Percentiles rank a stretch among this genome's conserved stretches.
Evolutionary conservation across 2,329 filamentous ascomycete species (phyloP).

Genomic region (Hypoxylon sp.): DNA sequence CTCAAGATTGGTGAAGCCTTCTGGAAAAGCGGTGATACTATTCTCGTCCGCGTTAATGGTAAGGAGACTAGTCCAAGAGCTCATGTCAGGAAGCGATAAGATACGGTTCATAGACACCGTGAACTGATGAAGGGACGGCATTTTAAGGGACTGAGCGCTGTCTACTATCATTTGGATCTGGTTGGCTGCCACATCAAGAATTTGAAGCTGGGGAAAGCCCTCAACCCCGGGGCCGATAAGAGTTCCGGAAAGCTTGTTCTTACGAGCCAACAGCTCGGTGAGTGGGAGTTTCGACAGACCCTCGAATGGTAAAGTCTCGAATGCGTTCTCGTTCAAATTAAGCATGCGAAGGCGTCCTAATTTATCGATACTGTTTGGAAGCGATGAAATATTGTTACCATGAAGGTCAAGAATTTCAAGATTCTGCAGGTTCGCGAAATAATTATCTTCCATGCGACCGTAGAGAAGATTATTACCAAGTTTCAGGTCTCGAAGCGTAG

Average conservation of each 20-base stretch:
- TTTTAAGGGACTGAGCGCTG: slow-evolving; percentile 63
- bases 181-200: slow-evolving; percentile 84
- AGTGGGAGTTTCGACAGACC: slow-evolving; percentile 77
- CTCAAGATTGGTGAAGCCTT: slow-evolving; percentile 77
- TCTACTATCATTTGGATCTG: slow-evolving; percentile 56
- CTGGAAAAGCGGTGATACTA: slow-evolving; percentile 80
- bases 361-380: slow-evolving; percentile 78
- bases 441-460: slow-evolving; percentile 74
- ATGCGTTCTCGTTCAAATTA: slow-evolving; percentile 84
- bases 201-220: slow-evolving; percentile 76
- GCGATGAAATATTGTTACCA: slow-evolving; percentile 79
- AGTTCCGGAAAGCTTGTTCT: slow-evolving; percentile 82
- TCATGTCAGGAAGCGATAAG: slow-evolving; percentile 78
- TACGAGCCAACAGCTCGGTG: slow-evolving; percentile 79
- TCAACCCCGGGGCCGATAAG: slow-evolving; percentile 76
- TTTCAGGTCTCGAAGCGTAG: slow-evolving; percentile 81
- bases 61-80: slow-evolving; percentile 79
- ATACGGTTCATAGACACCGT: slow-evolving; percentile 87
- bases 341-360: slow-evolving; percentile 80
- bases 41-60: slow-evolving; percentile 88
- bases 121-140: slow-evolving; percentile 82
- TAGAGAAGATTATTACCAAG: slow-evolving; percentile 83
- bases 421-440: slow-evolving; percentile 74
- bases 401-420: slow-evolving; percentile 88
- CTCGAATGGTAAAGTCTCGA: slow-evolving; percentile 80